Conservation (phyloP, 352 stramenopile species). For the Halophytophthora batemanensis region DNA sequence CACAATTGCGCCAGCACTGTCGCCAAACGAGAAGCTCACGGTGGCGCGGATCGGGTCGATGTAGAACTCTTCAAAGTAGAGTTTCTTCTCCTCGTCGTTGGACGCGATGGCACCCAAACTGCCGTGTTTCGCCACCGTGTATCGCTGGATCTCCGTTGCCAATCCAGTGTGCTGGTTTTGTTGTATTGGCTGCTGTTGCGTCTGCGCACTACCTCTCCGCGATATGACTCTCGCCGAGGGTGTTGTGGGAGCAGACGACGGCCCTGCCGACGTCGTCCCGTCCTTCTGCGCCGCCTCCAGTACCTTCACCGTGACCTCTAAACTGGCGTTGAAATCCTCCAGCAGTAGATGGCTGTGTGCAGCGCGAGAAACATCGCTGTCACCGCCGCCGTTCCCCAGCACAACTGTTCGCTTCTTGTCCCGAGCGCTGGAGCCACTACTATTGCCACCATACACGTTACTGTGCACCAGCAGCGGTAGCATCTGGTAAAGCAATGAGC, state of each 20-base stretch:
- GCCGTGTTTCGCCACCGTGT: conserved; percentile 25
- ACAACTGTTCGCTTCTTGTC: conserved; percentile 24
- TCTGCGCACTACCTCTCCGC: conserved; percentile 17
- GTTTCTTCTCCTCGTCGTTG: conserved; percentile 71
- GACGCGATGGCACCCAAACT: conserved; percentile 28
- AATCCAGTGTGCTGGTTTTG: conserved; percentile 29
- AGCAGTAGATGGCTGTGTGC: conserved; percentile 53
- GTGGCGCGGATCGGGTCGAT: conserved; percentile 81
- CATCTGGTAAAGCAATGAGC: conserved; percentile 74
- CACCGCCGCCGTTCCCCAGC: conserved; percentile 21
- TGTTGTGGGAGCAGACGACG: conserved; percentile 29
- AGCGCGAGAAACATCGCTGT: conserved; percentile 23
- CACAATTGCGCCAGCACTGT: conserved; percentile 58
- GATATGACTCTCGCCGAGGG: conserved; percentile 26
- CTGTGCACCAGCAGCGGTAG: conserved; percentile 58
- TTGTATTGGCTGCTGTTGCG: conserved; percentile 12
- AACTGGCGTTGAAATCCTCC: conserved; percentile 69
- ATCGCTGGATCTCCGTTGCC: conserved; percentile 34
- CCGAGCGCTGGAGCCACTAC: conserved; percentile 7
- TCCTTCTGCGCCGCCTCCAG: conserved; percentile 71
- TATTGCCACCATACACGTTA: conserved; percentile 35
- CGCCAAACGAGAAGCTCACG: conserved; percentile 83
- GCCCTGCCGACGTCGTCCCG: conserved; percentile 35
- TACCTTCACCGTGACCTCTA: conserved; percentile 70
- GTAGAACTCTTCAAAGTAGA: conserved; percentile 90